Evolutionary conservation across 2,329 filamentous ascomycete species (phyloP).

Genomic region (Fusarium sp.): DNA sequence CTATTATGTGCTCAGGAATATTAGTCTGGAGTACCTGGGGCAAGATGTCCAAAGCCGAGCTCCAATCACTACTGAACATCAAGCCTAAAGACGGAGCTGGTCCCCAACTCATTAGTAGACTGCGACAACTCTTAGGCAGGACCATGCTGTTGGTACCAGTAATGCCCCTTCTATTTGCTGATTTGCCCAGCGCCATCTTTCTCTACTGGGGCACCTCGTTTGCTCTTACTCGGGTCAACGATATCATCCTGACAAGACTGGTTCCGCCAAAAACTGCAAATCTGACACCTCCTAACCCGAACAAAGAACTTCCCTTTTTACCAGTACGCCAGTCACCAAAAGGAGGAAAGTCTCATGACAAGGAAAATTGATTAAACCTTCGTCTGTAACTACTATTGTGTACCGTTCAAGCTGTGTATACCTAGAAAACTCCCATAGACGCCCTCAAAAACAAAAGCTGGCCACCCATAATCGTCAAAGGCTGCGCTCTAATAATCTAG

Average conservation of each 20-base stretch:
- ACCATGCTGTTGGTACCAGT: conserved; percentile 51
- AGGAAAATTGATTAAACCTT: conserved; percentile 31
- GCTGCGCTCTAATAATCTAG: conserved; percentile 53
- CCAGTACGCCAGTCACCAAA: conserved; percentile 11
- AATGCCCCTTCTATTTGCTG: conserved; percentile 51
- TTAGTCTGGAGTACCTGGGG: conserved; percentile 50
- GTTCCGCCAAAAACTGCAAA: conserved; percentile 34
- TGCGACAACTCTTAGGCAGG: conserved; percentile 49
- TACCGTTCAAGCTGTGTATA: conserved; percentile 41
- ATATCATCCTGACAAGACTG: conserved; percentile 46
- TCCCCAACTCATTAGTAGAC: conserved; percentile 36
- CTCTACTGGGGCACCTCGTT: conserved; percentile 57
- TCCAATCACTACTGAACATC: conserved; percentile 46
- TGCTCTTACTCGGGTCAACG: conserved; percentile 52
- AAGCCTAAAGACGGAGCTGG: conserved; percentile 20
- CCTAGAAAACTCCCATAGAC: conserved; percentile 46
- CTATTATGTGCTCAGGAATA: conserved; percentile 52
- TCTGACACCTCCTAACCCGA: conserved; percentile 29
- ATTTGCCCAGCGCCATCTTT: conserved; percentile 57
- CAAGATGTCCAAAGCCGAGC: conserved; percentile 47
- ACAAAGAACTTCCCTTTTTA: conserved; percentile 41
- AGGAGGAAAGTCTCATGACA: not conserved
- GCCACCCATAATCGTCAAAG: conserved; percentile 25
- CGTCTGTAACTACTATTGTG: conserved; percentile 41
- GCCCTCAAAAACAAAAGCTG: conserved; percentile 37